Percentiles rank a stretch among this genome's conserved stretches.
phyloP scores from a whole-genome alignment of 2,329 filamentous ascomycete genomes.

The Chaetomium sp. region DNA sequence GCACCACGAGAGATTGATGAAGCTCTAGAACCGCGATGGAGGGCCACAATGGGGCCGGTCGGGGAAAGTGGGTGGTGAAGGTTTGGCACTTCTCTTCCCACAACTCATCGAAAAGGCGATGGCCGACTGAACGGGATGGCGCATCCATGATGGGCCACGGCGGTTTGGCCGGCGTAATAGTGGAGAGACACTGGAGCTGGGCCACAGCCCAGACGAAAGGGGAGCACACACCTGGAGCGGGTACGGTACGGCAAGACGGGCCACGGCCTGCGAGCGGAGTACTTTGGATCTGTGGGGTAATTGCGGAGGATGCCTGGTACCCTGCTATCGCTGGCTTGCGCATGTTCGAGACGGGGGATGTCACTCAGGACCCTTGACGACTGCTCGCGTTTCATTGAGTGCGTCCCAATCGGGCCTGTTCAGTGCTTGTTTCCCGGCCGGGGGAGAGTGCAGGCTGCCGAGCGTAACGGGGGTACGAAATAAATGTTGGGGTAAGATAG shows the following conservation, averaged over 20 bases:
- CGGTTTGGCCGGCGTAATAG: conserved; percentile 62
- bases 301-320: conserved; percentile 23
- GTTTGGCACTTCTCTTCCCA: conserved; percentile 10
- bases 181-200: conserved; percentile 46
- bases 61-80: conserved; percentile 27
- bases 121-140: conserved; percentile 31
- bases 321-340: conserved; percentile 25
- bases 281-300: conserved; percentile 17
- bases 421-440: conserved; percentile 29
- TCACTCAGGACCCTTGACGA: conserved; percentile 14
- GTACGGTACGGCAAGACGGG: conserved; percentile 13
- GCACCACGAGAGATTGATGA: not conserved
- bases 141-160: conserved; percentile 50
- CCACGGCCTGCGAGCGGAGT: conserved; percentile 23
- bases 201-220: conserved; percentile 35
- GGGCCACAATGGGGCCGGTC: conserved; percentile 4
- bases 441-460: conserved; percentile 13
- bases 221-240: conserved; percentile 21
- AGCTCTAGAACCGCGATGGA: conserved; percentile 6
- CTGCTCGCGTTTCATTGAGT: conserved; percentile 33
- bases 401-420: conserved; percentile 37
- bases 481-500: conserved; percentile 16
- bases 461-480: conserved; percentile 13
- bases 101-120: not conserved
- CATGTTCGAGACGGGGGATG: conserved; percentile 7